These are phyloP conservation scores for Fraxinus sp. DNA, from an alignment of 305 asterid species.

Conservation along the genomic window DNA sequence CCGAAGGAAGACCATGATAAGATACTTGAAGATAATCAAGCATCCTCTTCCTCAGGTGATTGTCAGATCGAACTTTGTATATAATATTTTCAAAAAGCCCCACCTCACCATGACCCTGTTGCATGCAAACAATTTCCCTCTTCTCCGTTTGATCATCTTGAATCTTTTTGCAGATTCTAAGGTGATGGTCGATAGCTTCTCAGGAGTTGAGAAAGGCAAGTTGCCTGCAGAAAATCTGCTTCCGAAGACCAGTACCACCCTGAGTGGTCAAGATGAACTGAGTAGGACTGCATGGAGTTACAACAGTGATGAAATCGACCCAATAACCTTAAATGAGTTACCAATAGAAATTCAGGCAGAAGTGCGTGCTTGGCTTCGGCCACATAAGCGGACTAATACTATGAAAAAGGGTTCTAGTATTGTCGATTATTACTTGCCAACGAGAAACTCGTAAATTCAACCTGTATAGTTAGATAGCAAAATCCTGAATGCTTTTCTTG, in stretches of 20 bases:
- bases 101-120: neutral
- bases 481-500: neutral
- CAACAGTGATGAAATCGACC: constrained; percentile 74
- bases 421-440: constrained; percentile 63
- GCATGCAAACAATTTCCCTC: neutral
- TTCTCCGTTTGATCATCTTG: neutral
- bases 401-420: constrained; percentile 59
- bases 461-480: neutral
- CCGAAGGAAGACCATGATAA: constrained; percentile 31
- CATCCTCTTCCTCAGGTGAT: constrained; percentile 56
- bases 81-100: neutral
- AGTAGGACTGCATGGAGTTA: constrained; percentile 51
- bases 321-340: constrained; percentile 58
- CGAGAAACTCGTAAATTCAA: neutral
- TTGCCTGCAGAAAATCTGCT: constrained; percentile 32
- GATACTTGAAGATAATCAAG: constrained; percentile 35
- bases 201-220: constrained; percentile 26
- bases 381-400: constrained; percentile 57
- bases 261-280: constrained; percentile 31
- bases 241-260: constrained; percentile 23
- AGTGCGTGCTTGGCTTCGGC: constrained; percentile 65
- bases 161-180: constrained; percentile 21
- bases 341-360: constrained; percentile 81
- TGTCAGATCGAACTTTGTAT: constrained; percentile 10
- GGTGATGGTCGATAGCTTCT: constrained; percentile 19